Evolutionary conservation across 441 rosid species (phyloP).

Genomic region (Biscutella auriculata): DNA sequence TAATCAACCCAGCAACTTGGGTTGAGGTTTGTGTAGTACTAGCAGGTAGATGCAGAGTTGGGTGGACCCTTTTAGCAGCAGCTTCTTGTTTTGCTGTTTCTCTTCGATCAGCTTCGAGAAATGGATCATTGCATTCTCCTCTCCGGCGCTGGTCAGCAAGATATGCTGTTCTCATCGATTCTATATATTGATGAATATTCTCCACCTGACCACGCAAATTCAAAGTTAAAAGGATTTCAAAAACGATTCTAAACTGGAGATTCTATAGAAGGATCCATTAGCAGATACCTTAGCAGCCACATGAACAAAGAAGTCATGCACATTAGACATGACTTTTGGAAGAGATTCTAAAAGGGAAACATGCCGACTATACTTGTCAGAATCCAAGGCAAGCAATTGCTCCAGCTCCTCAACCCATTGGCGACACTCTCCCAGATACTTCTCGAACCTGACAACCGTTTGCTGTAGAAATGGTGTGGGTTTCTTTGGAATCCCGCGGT

Average conservation of each 20-base stretch:
- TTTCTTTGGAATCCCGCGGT: conserved; percentile 84
- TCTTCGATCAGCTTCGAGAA: conserved; percentile 94
- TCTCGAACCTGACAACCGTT: conserved; percentile 80
- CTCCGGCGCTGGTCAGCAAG: conserved; percentile 85
- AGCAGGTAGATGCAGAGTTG: conserved; percentile 83
- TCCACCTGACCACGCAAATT: conserved; percentile 47
- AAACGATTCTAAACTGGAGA: neutral
- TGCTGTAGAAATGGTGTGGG: conserved; percentile 81
- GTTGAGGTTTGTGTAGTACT: conserved; percentile 55
- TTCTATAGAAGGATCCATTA: neutral
- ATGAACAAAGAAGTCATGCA: conserved; percentile 87
- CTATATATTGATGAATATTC: conserved; percentile 84
- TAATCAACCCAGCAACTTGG: conserved; percentile 54
- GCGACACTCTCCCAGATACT: conserved; percentile 68
- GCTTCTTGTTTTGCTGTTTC: conserved; percentile 97
- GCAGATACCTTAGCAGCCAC: conserved; percentile 85
- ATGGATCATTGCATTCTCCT: conserved; percentile 76
- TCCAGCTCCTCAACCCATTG: conserved; percentile 96
- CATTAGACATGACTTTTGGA: conserved; percentile 85
- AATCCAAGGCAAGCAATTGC: conserved; percentile 64
- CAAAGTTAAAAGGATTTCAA: neutral
- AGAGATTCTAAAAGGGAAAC: conserved; percentile 71
- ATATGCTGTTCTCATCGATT: conserved; percentile 82
- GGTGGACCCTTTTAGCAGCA: conserved; percentile 93
- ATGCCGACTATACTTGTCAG: conserved; percentile 46